A percentile compares a stretch with the other conserved stretches of the same genome.
Evolutionary conservation across 306 rosid genomes (phyloP).

Genomic region (Dicorynia guianensis): DNA sequence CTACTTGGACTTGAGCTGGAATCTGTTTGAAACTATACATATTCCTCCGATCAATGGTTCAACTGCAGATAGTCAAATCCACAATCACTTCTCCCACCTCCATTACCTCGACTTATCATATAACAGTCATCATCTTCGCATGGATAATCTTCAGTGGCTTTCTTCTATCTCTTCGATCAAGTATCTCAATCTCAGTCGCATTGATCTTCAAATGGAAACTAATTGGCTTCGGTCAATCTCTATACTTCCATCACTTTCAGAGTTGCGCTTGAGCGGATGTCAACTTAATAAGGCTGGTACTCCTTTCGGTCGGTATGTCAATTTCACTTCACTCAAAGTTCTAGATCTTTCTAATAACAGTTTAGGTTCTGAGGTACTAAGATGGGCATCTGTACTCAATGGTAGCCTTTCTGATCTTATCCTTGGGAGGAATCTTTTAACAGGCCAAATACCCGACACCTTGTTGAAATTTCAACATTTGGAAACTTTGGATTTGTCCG

Average conservation of each 20-base stretch:
- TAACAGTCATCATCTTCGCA: neutral
- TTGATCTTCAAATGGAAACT: slow-evolving; percentile 31
- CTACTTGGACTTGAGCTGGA: slow-evolving; percentile 40
- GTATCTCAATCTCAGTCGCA: slow-evolving; percentile 27
- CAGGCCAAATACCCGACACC: slow-evolving; percentile 31
- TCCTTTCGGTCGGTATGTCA: neutral
- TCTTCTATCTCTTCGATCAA: slow-evolving; percentile 36
- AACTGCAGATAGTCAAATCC: neutral
- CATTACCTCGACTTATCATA: slow-evolving; percentile 22
- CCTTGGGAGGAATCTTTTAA: neutral
- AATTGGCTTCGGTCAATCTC: slow-evolving; percentile 31
- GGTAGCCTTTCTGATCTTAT: neutral
- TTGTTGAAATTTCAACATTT: slow-evolving; percentile 34
- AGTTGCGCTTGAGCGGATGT: slow-evolving; percentile 20
- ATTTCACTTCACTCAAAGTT: slow-evolving; percentile 36
- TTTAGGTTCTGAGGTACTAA: neutral
- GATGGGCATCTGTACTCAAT: neutral
- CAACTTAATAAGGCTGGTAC: slow-evolving; percentile 15
- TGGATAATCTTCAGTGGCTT: slow-evolving; percentile 37
- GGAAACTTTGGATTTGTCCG: neutral
- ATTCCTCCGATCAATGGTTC: neutral
- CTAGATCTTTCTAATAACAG: neutral
- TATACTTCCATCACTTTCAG: slow-evolving; percentile 25
- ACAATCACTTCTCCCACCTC: neutral
- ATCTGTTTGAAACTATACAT: slow-evolving; percentile 15